Conservation (phyloP, 2,329 filamentous ascomycete species). For the Venturiaceae sp. region DNA sequence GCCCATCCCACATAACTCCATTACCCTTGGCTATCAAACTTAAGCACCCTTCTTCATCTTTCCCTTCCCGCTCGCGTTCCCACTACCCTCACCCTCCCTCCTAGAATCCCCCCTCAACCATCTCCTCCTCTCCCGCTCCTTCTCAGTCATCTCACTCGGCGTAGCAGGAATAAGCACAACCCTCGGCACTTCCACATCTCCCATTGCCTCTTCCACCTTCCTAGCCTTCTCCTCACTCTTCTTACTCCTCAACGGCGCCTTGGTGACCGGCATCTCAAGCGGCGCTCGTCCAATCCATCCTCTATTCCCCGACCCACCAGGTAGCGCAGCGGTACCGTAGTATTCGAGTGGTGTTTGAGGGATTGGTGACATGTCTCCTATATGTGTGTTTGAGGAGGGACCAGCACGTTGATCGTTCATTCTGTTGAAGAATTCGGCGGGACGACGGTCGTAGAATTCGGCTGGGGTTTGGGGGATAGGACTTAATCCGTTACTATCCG, state of each 20-base stretch:
- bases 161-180: constrained; percentile 1
- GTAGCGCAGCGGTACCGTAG: background rate
- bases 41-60: background rate
- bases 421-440: background rate
- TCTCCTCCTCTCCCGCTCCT: background rate
- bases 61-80: background rate
- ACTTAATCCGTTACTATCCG: background rate
- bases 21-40: no score
- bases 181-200: background rate
- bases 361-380: background rate
- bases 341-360: background rate
- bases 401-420: background rate
- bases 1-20: background rate
- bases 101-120: background rate
- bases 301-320: background rate
- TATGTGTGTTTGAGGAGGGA: no score
- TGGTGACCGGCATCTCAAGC: background rate
- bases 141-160: background rate
- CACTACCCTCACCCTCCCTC: background rate
- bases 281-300: background rate
- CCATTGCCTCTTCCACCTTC: background rate
- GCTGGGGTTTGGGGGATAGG: background rate
- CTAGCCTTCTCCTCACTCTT: background rate
- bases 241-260: no score
- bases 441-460: background rate